These are phyloP conservation scores for Gaeumannomyces sp. DNA, from an alignment of 2,329 filamentous ascomycete species.

Conservation along the genomic window DNA sequence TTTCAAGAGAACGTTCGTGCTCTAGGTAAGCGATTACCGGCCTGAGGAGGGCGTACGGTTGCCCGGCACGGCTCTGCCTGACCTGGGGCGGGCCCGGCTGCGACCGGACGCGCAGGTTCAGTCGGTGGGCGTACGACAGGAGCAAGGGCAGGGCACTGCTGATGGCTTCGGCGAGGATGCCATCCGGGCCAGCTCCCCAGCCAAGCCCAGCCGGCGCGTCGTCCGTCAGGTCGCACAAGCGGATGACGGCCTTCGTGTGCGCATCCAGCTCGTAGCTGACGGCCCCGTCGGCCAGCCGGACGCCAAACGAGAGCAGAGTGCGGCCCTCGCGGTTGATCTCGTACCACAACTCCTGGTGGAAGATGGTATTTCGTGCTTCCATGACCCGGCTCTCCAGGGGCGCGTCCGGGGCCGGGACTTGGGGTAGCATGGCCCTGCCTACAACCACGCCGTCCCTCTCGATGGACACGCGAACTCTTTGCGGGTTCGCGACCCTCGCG, in stretches of 20 bases:
- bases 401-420: conserved; percentile 48
- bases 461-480: conserved; percentile 63
- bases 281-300: conserved; percentile 54
- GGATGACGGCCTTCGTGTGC: conserved; percentile 55
- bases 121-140: conserved; percentile 68
- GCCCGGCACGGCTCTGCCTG: conserved; percentile 29
- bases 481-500: conserved; percentile 44
- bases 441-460: conserved; percentile 49
- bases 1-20: conserved; percentile 34
- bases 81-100: conserved; percentile 40
- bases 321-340: conserved; percentile 81
- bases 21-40: conserved; percentile 44
- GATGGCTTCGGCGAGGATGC: conserved; percentile 57
- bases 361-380: conserved; percentile 71
- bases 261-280: conserved; percentile 50
- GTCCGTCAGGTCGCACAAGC: conserved; percentile 58
- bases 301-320: conserved; percentile 61
- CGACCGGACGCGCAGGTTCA: conserved; percentile 64
- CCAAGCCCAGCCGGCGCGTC: conserved; percentile 16
- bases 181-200: conserved; percentile 26
- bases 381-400: conserved; percentile 63
- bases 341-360: conserved; percentile 82
- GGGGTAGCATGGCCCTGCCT: conserved; percentile 49
- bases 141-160: conserved; percentile 67
- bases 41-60: conserved; percentile 43